These are phyloP conservation scores for Cardiosporidium cionae DNA, from an alignment of 169 alveolate species.

Conservation along the genomic window DNA sequence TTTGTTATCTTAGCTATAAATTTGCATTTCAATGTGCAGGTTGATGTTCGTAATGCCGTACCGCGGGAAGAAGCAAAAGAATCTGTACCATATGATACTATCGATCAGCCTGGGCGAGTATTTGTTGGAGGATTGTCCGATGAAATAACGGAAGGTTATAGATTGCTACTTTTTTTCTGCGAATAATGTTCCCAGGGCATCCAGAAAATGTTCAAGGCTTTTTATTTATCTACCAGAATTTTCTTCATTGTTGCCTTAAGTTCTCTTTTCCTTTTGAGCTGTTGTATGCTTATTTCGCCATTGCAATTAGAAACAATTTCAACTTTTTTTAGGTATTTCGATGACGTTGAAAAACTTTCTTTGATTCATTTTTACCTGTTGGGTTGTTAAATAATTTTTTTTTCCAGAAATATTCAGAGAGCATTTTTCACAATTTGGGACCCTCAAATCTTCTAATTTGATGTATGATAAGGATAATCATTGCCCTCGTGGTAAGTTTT, in stretches of 20 bases:
- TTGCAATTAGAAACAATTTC: too few relatives aligned
- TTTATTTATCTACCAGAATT: too few relatives aligned
- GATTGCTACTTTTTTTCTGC: too few relatives aligned
- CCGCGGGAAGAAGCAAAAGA: constrained; percentile 26
- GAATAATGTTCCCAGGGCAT: too few relatives aligned
- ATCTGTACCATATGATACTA: neutral
- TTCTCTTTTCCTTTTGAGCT: too few relatives aligned
- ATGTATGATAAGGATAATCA: constrained; percentile 59
- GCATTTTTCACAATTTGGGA: constrained; percentile 53
- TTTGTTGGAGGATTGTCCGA: constrained; percentile 76
- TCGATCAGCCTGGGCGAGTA: constrained; percentile 23
- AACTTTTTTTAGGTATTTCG: too few relatives aligned
- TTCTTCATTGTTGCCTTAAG: too few relatives aligned
- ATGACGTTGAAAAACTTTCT: too few relatives aligned
- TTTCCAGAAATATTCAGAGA: constrained; percentile 58
- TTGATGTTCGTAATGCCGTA: constrained; percentile 23
- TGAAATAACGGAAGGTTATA: constrained; percentile 21
- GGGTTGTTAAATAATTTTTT: constrained; percentile 42
- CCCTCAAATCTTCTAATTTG: constrained; percentile 49
- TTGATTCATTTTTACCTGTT: neutral
- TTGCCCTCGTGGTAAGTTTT: constrained; percentile 50
- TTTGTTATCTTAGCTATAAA: too few relatives aligned
- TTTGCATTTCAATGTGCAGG: neutral
- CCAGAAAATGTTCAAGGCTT: too few relatives aligned
- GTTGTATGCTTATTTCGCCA: too few relatives aligned